Base-by-base conservation (phyloP, 495 filamentous ascomycete genomes). In the Tuber indicum region DNA sequence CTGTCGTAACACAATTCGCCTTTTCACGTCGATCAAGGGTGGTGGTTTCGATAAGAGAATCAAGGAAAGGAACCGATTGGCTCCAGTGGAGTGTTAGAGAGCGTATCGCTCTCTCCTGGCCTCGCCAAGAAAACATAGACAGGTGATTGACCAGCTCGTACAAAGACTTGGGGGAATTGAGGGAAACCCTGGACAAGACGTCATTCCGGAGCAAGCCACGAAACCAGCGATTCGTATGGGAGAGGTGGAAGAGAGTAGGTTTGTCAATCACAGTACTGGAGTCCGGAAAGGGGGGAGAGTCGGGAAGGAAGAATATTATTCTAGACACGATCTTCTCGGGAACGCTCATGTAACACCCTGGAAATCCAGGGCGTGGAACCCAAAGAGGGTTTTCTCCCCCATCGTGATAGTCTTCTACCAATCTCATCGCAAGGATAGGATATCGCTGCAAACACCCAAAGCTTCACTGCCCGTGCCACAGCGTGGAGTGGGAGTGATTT, bases 151-250 rank as follows among this genome's bases (percentile, higher is more conserved):
- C 43, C 3, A 79, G 47, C 41, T 70, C 76, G 14, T 23, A 9
- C 26, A 80, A 36, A 44, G 78, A 75, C 26, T n/a, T 16, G 17
- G 70, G 70, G n/a, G 78, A 80, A 41, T 44, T 47, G 76, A 79
- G 42, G 6, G 14, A 43, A 26, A 80, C 72, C 16, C 44, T 74
- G 32, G 49, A 80, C 39, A 75, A 80, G 21, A 79, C 49, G 62
- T 73, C 52, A 36, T 79, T 79, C 19, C 70, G 70, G 49, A 80
- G 75, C 36, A 75, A 75, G 26, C 70, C 70, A 21, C 26, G 76
- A 32, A 80, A 73, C 39, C 70, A 75, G 16, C 47, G 42, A 43
- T 74, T 79, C 6, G 78, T 71, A 32, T 69, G 49, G 2, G 78
- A 79, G 21, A 80, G 73, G 7, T 45, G 45, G 16, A 80, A 36